Evolutionary conservation across 78 protist species (phyloP).

Genomic region (Guillardia theta): DNA sequence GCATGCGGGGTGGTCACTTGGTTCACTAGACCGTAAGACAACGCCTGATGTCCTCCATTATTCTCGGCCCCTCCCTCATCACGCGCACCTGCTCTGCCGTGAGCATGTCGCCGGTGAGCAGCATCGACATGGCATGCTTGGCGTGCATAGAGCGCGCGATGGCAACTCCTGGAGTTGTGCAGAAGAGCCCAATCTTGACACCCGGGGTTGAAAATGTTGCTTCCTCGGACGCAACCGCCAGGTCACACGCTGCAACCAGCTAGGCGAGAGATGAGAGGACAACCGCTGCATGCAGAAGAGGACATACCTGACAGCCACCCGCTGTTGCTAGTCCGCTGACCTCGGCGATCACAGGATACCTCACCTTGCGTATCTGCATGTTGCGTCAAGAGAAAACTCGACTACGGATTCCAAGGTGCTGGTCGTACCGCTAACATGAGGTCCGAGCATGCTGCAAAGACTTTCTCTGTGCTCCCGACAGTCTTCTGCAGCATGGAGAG

Average conservation of each 20-base stretch:
- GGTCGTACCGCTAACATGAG: background rate
- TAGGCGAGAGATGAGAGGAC: too few species aligned
- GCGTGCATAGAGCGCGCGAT: background rate
- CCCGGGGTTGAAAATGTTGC: background rate
- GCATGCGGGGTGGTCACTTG: background rate
- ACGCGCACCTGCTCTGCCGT: background rate
- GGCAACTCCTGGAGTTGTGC: background rate
- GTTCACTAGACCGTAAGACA: too few species aligned
- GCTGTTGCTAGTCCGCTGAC: slow-evolving; percentile 25
- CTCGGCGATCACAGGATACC: background rate
- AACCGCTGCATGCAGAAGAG: too few species aligned
- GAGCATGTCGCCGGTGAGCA: background rate
- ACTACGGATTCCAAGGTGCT: background rate
- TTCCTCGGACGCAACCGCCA: background rate
- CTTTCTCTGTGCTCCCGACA: background rate
- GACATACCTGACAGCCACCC: slow-evolving; percentile 12
- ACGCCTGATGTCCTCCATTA: too few species aligned
- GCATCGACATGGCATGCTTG: slow-evolving; percentile 18
- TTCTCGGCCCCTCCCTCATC: too few species aligned
- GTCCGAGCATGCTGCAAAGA: background rate
- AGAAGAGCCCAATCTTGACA: slow-evolving; percentile 8
- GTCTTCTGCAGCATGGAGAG: background rate
- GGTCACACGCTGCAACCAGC: slow-evolving; percentile 13
- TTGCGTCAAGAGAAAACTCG: background rate
- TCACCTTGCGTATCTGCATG: background rate